Conservation (phyloP, 2,329 filamentous ascomycete genomes). For the Pseudocercospora cruenta region DNA sequence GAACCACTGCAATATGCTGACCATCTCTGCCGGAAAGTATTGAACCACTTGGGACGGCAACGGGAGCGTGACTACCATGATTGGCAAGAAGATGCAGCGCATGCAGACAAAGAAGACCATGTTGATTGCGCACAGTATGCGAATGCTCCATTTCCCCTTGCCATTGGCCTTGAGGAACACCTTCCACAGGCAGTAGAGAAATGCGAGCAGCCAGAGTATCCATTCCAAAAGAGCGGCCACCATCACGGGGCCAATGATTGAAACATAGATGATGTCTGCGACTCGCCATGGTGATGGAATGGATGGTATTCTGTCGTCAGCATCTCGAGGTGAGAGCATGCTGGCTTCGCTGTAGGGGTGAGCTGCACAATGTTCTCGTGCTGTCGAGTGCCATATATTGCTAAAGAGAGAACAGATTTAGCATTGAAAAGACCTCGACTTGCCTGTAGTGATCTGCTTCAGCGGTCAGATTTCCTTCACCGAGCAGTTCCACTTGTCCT, state of each 20-base stretch:
- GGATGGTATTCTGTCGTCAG: conserved; percentile 17
- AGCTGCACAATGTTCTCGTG: not conserved
- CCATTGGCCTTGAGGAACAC: conserved; percentile 82
- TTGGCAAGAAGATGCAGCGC: conserved; percentile 86
- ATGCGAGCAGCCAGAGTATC: conserved; percentile 93
- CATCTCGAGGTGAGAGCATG: conserved; percentile 19
- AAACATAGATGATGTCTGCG: conserved; percentile 77
- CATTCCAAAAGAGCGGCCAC: conserved; percentile 85
- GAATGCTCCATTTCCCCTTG: conserved; percentile 71
- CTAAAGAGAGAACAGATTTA: not conserved
- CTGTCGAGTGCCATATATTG: not conserved
- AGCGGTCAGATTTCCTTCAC: not conserved
- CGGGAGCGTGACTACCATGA: conserved; percentile 92
- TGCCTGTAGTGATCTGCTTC: not conserved
- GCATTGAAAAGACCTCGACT: not conserved
- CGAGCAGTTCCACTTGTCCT: conserved; percentile 4
- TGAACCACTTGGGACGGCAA: conserved; percentile 72
- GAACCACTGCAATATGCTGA: conserved; percentile 83
- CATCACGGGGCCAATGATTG: conserved; percentile 80
- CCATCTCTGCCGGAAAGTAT: conserved; percentile 71
- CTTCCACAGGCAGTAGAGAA: conserved; percentile 87
- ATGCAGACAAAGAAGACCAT: conserved; percentile 73
- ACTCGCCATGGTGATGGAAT: conserved; percentile 33
- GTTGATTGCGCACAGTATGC: conserved; percentile 75
- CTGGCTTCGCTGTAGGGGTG: not conserved